These are phyloP conservation scores for Yamadazyma taylorii DNA, from an alignment of 1,139 yeast genomes.

Conservation along the genomic window DNA sequence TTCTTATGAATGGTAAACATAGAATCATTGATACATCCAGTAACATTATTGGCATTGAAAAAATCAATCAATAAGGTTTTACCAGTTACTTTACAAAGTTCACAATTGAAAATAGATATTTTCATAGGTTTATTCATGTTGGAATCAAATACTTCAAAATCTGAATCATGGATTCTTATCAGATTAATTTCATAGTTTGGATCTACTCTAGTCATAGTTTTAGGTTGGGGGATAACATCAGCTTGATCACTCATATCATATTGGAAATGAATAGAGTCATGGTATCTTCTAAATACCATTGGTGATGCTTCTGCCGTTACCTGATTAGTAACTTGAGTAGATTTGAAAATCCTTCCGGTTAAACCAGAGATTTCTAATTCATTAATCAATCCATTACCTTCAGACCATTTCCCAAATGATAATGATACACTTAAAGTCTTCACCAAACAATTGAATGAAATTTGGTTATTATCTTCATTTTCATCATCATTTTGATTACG, in stretches of 20 bases:
- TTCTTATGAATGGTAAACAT: constrained; percentile 71
- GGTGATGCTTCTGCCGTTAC: constrained; percentile 6
- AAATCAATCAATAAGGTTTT: constrained; percentile 62
- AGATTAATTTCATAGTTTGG: constrained; percentile 49
- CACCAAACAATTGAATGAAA: constrained; percentile 41
- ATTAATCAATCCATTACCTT: constrained; percentile 64
- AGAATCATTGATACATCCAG: constrained; percentile 73
- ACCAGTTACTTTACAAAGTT: constrained; percentile 58
- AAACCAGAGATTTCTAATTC: constrained; percentile 64
- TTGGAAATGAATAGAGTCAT: constrained; percentile 34
- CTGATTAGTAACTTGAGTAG: constrained; percentile 1
- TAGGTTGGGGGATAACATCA: constrained; percentile 13
- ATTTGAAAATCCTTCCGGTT: constrained; percentile 47
- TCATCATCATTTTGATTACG: constrained; percentile 16
- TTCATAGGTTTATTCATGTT: constrained; percentile 39
- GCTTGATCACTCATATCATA: constrained; percentile 32
- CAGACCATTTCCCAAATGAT: constrained; percentile 68
- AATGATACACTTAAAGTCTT: constrained; percentile 58
- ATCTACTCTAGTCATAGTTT: constrained; percentile 24
- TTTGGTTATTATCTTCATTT: constrained; percentile 14
- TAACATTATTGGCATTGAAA: constrained; percentile 65
- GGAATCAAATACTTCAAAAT: constrained; percentile 42
- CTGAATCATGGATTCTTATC: constrained; percentile 57
- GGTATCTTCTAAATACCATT: constrained; percentile 17
- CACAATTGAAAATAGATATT: constrained; percentile 63